phyloP scores from a whole-genome alignment of 495 filamentous ascomycete species.

The Cercophora scortea region DNA sequence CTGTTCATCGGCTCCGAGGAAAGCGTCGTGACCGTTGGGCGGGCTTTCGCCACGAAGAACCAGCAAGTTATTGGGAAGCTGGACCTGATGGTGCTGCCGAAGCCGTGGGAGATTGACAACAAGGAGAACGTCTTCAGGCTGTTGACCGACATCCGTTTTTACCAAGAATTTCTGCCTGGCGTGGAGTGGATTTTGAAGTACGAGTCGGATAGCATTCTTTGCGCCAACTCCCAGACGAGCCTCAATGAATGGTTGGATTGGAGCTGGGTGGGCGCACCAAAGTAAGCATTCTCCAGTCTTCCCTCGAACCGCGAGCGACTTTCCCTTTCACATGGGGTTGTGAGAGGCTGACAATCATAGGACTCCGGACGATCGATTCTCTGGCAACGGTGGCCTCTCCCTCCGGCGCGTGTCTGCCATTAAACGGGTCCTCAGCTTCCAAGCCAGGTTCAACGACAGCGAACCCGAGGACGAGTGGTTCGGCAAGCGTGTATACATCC shows the following conservation, averaged over 20 bases:
- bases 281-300: constrained; percentile 15
- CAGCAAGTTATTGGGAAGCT: constrained; percentile 40
- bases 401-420: constrained; percentile 39
- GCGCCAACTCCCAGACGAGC: constrained; percentile 35
- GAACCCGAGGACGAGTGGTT: constrained; percentile 46
- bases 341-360: constrained; percentile 9
- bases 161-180: constrained; percentile 32
- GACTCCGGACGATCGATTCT: constrained; percentile 27
- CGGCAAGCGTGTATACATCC: constrained; percentile 28
- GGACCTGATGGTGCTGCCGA: constrained; percentile 35
- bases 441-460: constrained; percentile 35
- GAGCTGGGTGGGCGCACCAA: constrained; percentile 41
- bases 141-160: constrained; percentile 40
- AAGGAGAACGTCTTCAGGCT: constrained; percentile 36
- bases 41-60: constrained; percentile 31
- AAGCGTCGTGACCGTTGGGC: constrained; percentile 30
- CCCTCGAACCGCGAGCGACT: neutral
- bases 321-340: neutral
- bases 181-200: constrained; percentile 41
- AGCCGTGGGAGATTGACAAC: constrained; percentile 30
- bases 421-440: constrained; percentile 30
- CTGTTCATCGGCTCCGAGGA: constrained; percentile 38
- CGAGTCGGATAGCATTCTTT: constrained; percentile 43
- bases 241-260: constrained; percentile 42
- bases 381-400: constrained; percentile 44